Percentiles rank a stretch among this genome's conserved stretches.
phyloP scores from a whole-genome alignment of 2,329 filamentous ascomycete species.

The Claviceps africana region DNA sequence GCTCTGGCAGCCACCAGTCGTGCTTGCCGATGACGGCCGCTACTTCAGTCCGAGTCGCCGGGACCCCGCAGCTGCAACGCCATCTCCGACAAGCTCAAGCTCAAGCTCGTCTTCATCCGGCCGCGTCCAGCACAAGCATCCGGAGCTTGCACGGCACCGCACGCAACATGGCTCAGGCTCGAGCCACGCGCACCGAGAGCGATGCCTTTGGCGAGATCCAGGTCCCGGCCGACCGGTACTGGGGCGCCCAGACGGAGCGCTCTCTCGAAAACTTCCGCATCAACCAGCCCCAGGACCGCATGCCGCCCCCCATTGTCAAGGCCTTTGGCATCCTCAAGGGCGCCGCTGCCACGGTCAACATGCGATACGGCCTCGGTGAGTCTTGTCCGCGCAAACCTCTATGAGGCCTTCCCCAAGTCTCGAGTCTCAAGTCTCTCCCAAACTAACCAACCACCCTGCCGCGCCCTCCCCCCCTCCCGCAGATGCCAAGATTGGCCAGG shows the following conservation, averaged over 20 bases:
- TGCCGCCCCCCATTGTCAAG: conserved; percentile 82
- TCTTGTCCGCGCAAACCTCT: neutral
- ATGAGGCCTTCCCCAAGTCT: too few relatives aligned
- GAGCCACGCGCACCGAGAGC: conserved; percentile 75
- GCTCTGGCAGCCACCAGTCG: neutral
- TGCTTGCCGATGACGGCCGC: too few relatives aligned
- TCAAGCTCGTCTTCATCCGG: conserved; percentile 1
- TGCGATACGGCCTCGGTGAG: conserved; percentile 73
- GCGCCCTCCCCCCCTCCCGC: neutral
- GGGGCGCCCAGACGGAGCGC: conserved; percentile 94
- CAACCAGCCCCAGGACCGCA: conserved; percentile 97
- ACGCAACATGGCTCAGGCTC: conserved; percentile 15
- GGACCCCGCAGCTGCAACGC: conserved; percentile 3
- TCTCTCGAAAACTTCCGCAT: conserved; percentile 97
- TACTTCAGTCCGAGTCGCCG: neutral
- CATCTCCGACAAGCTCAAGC: neutral
- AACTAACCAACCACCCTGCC: neutral
- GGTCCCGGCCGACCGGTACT: conserved; percentile 87
- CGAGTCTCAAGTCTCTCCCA: too few relatives aligned
- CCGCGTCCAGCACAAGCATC: conserved; percentile 4
- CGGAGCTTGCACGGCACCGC: conserved; percentile 6
- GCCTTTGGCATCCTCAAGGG: conserved; percentile 97
- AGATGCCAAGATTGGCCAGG: conserved; percentile 65
- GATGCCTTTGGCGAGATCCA: conserved; percentile 97
- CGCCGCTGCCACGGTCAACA: conserved; percentile 89